Conservation (phyloP, 306 rosid genomes). For the Astragalus glycyphyllos region DNA sequence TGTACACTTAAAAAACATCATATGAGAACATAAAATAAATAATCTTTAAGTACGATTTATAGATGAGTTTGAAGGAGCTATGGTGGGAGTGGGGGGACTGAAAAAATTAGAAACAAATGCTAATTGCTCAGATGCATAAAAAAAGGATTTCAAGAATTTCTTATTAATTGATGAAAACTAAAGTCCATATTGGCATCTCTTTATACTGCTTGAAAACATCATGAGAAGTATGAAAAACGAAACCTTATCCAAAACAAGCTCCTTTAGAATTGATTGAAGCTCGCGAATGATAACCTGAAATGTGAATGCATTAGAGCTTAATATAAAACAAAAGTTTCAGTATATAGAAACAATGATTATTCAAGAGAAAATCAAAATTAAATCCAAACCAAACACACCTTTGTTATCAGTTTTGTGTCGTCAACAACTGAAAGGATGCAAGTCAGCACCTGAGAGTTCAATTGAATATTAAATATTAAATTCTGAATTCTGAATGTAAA, state of each 20-base stretch:
- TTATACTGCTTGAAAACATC: constrained; percentile 17
- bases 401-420: constrained; percentile 83
- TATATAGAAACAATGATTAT: constrained; percentile 23
- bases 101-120: constrained; percentile 20
- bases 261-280: constrained; percentile 69
- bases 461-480: constrained; percentile 19
- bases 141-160: constrained; percentile 3
- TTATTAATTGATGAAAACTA: constrained; percentile 15
- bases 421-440: constrained; percentile 83
- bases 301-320: constrained; percentile 37
- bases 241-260: constrained; percentile 87
- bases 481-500: constrained; percentile 26
- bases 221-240: constrained; percentile 32
- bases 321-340: constrained; percentile 18
- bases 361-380: constrained; percentile 41
- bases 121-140: constrained; percentile 22
- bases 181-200: constrained; percentile 20
- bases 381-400: constrained; percentile 58
- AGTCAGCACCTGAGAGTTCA: constrained; percentile 74
- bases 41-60: constrained; percentile 5
- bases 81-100: neutral
- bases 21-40: constrained; percentile 29
- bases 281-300: constrained; percentile 76
- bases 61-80: constrained; percentile 24
- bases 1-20: constrained; percentile 8